These are phyloP conservation scores for Scleroderma bovista DNA, from an alignment of 768 basidiomycete genomes.

Conservation along the genomic window DNA sequence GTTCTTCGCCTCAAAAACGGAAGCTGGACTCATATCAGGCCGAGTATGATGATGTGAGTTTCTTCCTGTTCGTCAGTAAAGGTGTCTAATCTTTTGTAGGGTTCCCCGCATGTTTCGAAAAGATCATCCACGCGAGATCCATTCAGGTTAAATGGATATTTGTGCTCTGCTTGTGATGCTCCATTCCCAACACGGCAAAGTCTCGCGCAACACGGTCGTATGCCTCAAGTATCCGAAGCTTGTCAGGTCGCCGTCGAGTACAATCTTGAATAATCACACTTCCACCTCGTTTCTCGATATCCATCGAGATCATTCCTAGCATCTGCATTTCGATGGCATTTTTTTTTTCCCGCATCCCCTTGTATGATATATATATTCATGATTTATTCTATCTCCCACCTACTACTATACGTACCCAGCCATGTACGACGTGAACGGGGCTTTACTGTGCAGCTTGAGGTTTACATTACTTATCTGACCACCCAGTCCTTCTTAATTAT, in stretches of 20 bases:
- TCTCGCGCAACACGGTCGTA: conserved; percentile 56
- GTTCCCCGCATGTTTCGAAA: conserved; percentile 54
- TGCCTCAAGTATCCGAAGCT: conserved; percentile 54
- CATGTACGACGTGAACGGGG: conserved; percentile 9
- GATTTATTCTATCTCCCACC: conserved; percentile 17
- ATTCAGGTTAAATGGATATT: conserved; percentile 42
- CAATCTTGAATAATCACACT: conserved; percentile 47
- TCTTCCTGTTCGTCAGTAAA: background rate
- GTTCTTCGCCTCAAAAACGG: conserved; percentile 44
- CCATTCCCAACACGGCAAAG: conserved; percentile 54
- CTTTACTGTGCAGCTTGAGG: conserved; percentile 4
- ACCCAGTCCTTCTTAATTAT: conserved; percentile 28
- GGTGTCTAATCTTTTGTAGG: background rate
- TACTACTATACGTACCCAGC: conserved; percentile 2
- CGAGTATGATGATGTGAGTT: conserved; percentile 39
- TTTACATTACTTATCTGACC: conserved; percentile 24
- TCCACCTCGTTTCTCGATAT: background rate
- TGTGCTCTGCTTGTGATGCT: conserved; percentile 73
- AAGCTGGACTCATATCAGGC: conserved; percentile 32
- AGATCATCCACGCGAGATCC: conserved; percentile 42
- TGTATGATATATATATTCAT: conserved; percentile 16
- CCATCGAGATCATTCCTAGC: conserved; percentile 11
- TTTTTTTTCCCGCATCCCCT: conserved; percentile 23
- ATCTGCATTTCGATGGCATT: conserved; percentile 11
- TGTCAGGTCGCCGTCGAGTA: conserved; percentile 73